These are phyloP conservation scores for Jatropha curcas DNA, from an alignment of 345 rosid species.

Conservation along the genomic window DNA sequence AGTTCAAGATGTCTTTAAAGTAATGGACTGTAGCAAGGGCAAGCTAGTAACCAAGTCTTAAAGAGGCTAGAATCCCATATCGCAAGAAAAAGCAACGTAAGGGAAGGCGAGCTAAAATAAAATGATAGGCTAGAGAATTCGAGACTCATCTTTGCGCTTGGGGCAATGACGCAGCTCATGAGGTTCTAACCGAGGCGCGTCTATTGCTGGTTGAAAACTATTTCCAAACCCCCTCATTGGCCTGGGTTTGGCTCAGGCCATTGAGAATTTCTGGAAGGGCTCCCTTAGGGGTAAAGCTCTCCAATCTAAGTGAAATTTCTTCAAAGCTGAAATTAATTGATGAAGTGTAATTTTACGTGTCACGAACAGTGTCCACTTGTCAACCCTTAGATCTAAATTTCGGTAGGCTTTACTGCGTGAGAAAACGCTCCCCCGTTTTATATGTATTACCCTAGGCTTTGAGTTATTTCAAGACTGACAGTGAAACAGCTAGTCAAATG, in stretches of 20 bases:
- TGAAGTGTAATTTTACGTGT: background rate
- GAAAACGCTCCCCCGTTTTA: no score
- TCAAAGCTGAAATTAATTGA: no score
- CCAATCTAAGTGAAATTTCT: background rate
- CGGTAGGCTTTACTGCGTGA: no score
- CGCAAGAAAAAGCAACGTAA: background rate
- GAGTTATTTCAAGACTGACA: no score
- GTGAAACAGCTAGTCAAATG: conserved; percentile 31
- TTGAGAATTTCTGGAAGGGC: conserved; percentile 52
- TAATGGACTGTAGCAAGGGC: no score
- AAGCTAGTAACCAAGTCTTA: no score
- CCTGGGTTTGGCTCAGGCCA: conserved; percentile 40
- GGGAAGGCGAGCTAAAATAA: background rate
- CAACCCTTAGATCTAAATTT: no score
- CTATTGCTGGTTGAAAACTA: conserved; percentile 53
- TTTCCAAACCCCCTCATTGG: conserved; percentile 47
- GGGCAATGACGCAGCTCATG: conserved; percentile 47
- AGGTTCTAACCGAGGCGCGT: conserved; percentile 46
- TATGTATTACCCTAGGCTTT: no score
- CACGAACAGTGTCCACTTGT: no score
- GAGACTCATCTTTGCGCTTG: conserved; percentile 13
- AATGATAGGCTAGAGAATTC: background rate
- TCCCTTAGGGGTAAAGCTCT: conserved; percentile 33
- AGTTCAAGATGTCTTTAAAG: no score
- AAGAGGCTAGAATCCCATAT: background rate